Evolutionary conservation across 345 rosid species (phyloP).

Genomic region (Arabidopsis suecica): DNA sequence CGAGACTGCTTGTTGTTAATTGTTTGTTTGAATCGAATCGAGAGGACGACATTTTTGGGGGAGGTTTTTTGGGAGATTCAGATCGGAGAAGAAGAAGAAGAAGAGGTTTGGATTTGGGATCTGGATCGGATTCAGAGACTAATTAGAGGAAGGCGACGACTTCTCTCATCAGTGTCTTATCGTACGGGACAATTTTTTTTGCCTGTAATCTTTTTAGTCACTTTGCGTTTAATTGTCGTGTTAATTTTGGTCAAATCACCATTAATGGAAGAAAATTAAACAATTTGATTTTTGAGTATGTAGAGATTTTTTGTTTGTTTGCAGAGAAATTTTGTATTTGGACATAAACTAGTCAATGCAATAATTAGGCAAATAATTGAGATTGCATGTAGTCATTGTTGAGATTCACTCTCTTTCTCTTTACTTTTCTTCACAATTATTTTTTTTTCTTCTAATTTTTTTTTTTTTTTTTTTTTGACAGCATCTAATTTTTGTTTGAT

Average conservation of each 20-base stretch:
- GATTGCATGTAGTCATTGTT: too few relatives aligned
- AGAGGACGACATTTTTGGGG: conserved; percentile 37
- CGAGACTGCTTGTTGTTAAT: conserved; percentile 81
- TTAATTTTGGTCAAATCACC: conserved; percentile 30
- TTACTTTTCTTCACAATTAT: too few relatives aligned
- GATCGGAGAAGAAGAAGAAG: conserved; percentile 36
- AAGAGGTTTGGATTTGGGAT: conserved; percentile 36
- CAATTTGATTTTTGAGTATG: too few relatives aligned
- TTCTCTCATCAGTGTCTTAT: conserved; percentile 23
- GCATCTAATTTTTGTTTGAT: too few relatives aligned
- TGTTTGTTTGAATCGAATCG: conserved; percentile 52
- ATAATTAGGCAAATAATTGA: too few relatives aligned
- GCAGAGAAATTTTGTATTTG: neutral
- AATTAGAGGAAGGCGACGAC: conserved; percentile 41
- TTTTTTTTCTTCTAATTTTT: too few relatives aligned
- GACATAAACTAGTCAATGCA: neutral
- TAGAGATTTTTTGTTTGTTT: neutral
- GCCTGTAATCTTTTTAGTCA: conserved; percentile 5
- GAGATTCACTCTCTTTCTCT: too few relatives aligned
- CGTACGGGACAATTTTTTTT: conserved; percentile 25
- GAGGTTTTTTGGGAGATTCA: neutral
- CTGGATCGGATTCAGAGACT: conserved; percentile 36
- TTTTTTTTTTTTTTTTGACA: too few relatives aligned
- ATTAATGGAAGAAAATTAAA: neutral
- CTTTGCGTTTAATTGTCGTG: neutral